Conservation (phyloP, 495 filamentous ascomycete species). For the Tuber brumale region DNA sequence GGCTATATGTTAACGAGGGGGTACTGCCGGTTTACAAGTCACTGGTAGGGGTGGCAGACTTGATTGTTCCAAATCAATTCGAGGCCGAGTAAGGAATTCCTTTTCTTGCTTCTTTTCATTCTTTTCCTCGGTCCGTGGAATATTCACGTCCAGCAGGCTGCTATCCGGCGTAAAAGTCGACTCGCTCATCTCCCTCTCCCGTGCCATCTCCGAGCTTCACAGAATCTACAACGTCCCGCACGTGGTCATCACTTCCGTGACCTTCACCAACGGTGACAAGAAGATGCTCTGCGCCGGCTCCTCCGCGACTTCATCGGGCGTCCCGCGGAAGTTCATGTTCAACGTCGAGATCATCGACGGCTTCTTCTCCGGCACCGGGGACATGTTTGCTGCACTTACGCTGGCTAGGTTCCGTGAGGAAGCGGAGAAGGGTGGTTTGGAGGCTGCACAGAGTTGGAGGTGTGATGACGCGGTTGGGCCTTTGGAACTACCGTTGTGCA, state of each 20-base stretch:
- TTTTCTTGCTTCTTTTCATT: constrained; percentile 4
- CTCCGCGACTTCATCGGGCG: constrained; percentile 28
- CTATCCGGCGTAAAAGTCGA: constrained; percentile 76
- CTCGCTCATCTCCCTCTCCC: constrained; percentile 61
- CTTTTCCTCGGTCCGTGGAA: not conserved
- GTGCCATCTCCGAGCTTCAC: constrained; percentile 73
- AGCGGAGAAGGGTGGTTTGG: constrained; percentile 44
- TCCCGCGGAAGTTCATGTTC: constrained; percentile 69
- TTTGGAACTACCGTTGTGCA: constrained; percentile 69
- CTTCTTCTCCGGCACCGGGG: constrained; percentile 91
- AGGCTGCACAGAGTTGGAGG: constrained; percentile 56
- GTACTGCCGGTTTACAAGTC: constrained; percentile 85
- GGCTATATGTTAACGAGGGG: constrained; percentile 79
- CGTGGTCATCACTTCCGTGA: constrained; percentile 83
- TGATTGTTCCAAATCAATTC: constrained; percentile 94
- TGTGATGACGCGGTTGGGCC: constrained; percentile 61
- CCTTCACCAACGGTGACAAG: constrained; percentile 38
- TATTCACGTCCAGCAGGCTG: constrained; percentile 49
- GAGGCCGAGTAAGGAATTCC: constrained; percentile 71
- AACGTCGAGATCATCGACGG: constrained; percentile 78
- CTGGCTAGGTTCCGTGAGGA: constrained; percentile 86
- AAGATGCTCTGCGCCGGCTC: constrained; percentile 38
- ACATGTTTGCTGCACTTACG: constrained; percentile 94
- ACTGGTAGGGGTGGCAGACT: constrained; percentile 69
- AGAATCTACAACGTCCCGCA: constrained; percentile 71